Evolutionary conservation across 1,139 yeast species (phyloP).

Genomic region (Komagataea norvegica): DNA sequence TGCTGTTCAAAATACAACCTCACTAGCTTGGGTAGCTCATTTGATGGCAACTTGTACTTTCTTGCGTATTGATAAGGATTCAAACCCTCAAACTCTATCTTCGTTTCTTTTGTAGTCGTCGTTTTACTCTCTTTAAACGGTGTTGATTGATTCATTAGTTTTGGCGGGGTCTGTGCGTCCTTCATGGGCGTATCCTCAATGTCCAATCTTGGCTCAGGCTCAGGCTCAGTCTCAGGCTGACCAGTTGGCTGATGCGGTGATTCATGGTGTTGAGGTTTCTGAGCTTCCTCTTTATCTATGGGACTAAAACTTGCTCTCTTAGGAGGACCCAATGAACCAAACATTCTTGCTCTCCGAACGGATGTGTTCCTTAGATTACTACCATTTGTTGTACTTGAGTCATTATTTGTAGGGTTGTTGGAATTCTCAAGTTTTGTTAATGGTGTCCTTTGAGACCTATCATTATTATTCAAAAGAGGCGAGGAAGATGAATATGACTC

Average conservation of each 20-base stretch:
- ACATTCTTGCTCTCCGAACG: slow-evolving; percentile 30
- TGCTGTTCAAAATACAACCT: slow-evolving; percentile 34
- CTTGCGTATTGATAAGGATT: slow-evolving; percentile 36
- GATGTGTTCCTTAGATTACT: slow-evolving; percentile 24
- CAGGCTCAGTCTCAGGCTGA: too few relatives aligned
- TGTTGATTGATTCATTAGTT: not conserved
- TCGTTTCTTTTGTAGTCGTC: slow-evolving; percentile 9
- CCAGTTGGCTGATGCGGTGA: slow-evolving; percentile 5
- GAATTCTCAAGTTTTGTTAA: slow-evolving; percentile 11
- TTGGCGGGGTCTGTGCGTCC: slow-evolving; percentile 12
- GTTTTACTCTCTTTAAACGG: slow-evolving; percentile 1
- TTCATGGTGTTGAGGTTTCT: not conserved
- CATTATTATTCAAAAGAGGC: slow-evolving; percentile 10
- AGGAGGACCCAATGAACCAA: slow-evolving; percentile 35
- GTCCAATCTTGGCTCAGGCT: slow-evolving; percentile 3
- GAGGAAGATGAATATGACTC: slow-evolving; percentile 17
- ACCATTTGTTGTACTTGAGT: slow-evolving; percentile 7
- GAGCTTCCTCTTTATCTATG: slow-evolving; percentile 8
- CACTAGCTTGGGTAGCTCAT: slow-evolving; percentile 33
- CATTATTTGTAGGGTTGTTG: slow-evolving; percentile 7
- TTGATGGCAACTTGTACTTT: slow-evolving; percentile 31
- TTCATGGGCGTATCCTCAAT: slow-evolving; percentile 21
- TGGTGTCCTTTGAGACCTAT: slow-evolving; percentile 21
- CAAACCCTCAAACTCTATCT: slow-evolving; percentile 31
- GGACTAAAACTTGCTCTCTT: slow-evolving; percentile 26